Percentiles rank a stretch among this genome's conserved stretches.
Conservation (phyloP, 208 protist species). For the Leishmania braziliensis region DNA sequence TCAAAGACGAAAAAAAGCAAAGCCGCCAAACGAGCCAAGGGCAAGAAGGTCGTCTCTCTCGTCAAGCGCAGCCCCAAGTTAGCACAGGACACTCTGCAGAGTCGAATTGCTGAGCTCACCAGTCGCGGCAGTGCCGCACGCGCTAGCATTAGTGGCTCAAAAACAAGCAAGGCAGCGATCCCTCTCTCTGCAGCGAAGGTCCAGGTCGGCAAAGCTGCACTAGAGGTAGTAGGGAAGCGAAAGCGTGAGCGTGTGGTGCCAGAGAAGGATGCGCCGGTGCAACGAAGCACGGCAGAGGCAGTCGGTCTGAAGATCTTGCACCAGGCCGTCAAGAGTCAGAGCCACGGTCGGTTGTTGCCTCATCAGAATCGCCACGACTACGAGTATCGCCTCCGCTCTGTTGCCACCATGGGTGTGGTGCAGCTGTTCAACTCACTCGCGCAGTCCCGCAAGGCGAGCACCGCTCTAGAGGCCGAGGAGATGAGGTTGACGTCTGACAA, state of each 20-base stretch:
- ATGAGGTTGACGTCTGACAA: slow-evolving; percentile 73
- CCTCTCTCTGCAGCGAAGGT: slow-evolving; percentile 29
- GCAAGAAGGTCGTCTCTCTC: slow-evolving; percentile 56
- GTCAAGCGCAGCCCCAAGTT: slow-evolving; percentile 83
- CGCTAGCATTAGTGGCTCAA: slow-evolving; percentile 3
- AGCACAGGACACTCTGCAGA: slow-evolving; percentile 47
- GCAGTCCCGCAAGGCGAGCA: slow-evolving; percentile 71
- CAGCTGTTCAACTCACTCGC: slow-evolving; percentile 89
- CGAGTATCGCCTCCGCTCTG: slow-evolving; percentile 81
- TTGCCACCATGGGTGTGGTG: slow-evolving; percentile 85
- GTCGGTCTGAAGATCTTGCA: slow-evolving; percentile 73
- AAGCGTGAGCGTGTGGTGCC: slow-evolving; percentile 45
- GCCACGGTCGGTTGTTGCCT: slow-evolving; percentile 74
- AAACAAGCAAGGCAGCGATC: background rate
- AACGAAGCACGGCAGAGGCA: slow-evolving; percentile 57
- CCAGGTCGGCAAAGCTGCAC: slow-evolving; percentile 56
- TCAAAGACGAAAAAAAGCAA: slow-evolving; percentile 66
- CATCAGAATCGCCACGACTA: slow-evolving; percentile 87
- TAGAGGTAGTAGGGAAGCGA: slow-evolving; percentile 59
- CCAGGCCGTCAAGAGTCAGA: slow-evolving; percentile 78
- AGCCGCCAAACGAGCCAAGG: slow-evolving; percentile 44
- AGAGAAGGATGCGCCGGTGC: slow-evolving; percentile 36
- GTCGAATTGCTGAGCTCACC: slow-evolving; percentile 72
- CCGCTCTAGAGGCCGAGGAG: slow-evolving; percentile 48
- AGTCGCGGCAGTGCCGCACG: slow-evolving; percentile 4